Percentiles rank a stretch among this genome's conserved stretches.
Conservation (phyloP, 2,329 filamentous ascomycete genomes). For the Epichloe gansuensis region DNA sequence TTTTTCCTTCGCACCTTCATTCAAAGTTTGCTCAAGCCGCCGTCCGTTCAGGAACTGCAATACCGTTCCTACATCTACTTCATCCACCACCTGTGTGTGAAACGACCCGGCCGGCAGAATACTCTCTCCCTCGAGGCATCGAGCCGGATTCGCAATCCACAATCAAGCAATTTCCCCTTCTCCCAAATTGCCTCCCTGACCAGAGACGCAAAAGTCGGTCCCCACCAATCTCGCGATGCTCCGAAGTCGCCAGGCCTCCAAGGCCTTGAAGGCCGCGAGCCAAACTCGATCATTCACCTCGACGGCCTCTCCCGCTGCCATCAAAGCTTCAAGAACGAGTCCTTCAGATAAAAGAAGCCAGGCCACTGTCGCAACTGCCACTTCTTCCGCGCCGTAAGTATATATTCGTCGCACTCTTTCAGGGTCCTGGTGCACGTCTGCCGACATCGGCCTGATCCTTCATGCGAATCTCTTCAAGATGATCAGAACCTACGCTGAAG, state of each 20-base stretch:
- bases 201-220: neutral
- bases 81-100: neutral
- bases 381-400: slow-evolving; percentile 39
- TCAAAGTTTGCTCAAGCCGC: neutral
- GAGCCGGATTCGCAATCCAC: neutral
- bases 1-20: neutral
- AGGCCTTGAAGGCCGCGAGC: slow-evolving; percentile 33
- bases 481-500: slow-evolving; percentile 1
- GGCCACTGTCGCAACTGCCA: slow-evolving; percentile 34
- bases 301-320: slow-evolving; percentile 23
- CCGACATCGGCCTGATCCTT: slow-evolving; percentile 7
- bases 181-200: neutral
- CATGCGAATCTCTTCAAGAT: neutral
- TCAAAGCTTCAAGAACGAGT: slow-evolving; percentile 27
- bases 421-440: neutral
- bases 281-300: slow-evolving; percentile 29
- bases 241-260: slow-evolving; percentile 33
- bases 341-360: slow-evolving; percentile 33
- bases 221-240: slow-evolving; percentile 29
- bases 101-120: neutral
- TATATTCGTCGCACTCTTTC: slow-evolving; percentile 6
- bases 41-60: neutral
- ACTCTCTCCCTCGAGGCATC: neutral
- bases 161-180: neutral
- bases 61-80: neutral